These are phyloP conservation scores for Gypsophila paniculata DNA, from an alignment of 179 eudicot genomes.

Conservation along the genomic window DNA sequence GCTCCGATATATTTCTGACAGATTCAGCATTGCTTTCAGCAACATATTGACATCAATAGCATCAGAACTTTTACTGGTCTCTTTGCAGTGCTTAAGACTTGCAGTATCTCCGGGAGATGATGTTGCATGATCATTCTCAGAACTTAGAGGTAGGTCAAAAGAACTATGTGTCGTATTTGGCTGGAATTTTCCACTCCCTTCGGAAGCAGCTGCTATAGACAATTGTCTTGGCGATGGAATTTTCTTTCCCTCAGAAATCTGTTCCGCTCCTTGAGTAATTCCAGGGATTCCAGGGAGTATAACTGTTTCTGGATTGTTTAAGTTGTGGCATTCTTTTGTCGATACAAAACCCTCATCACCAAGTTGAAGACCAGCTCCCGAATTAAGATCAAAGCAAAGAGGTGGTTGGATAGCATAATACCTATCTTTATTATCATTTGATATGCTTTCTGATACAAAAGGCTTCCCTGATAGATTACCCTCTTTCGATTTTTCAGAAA, in stretches of 20 bases:
- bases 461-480: constrained; percentile 20
- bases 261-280: constrained; percentile 12
- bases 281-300: constrained; percentile 27
- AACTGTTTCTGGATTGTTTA: constrained; percentile 27
- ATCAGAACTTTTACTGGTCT: constrained; percentile 19
- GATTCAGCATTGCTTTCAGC: constrained; percentile 50
- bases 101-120: constrained; percentile 39
- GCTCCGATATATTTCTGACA: constrained; percentile 57
- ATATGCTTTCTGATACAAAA: constrained; percentile 12
- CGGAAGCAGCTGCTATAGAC: constrained; percentile 14
- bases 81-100: constrained; percentile 16
- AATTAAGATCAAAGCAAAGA: constrained; percentile 26
- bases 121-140: constrained; percentile 30
- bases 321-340: constrained; percentile 16
- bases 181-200: constrained; percentile 21
- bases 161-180: constrained; percentile 25
- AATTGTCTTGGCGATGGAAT: constrained; percentile 23
- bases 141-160: constrained; percentile 28
- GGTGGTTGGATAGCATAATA: constrained; percentile 18
- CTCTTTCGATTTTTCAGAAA: constrained; percentile 19
- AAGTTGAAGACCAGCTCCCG: constrained; percentile 29
- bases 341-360: constrained; percentile 23
- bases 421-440: constrained; percentile 16
- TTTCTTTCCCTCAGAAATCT: constrained; percentile 15
- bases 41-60: constrained; percentile 47